Base-by-base conservation (phyloP, 108 stramenopile genomes). In the Nannochloropsis salina region DNA sequence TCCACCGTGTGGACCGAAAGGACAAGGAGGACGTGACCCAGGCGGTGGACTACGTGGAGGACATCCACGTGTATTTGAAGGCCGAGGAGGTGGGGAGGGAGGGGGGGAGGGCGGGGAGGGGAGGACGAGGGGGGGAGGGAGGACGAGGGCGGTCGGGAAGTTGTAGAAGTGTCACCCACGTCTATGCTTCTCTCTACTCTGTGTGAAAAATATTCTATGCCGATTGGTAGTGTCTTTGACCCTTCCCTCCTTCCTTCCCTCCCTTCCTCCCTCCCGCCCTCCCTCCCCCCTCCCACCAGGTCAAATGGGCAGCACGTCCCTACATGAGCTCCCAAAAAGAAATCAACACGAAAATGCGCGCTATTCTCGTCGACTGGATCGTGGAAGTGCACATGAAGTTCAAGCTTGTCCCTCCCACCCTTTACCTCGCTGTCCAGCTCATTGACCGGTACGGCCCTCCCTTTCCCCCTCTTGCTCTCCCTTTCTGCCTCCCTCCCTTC, bases 291-390 rank as follows among this genome's bases (percentile, higher is more conserved):
- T 43, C 21, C 6, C 44, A 40, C 44, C 86, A 89, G 88, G 85
- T 82, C 42, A 85, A 86, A 42, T 86, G 79, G 43, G 83, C 89
- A 1, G 85, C 89, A 15, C 86, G 79, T 10, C 85, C 90, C 80
- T 90, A 92, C 87, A 89, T 91, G 87, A 51, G 61, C 43, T 79
- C 80, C 12, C 90, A 90, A 89, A 20, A 44, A 42, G 90, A 92
- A 45, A 91, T 92, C 79, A 90, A 86, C 61, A 81, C 45, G 84
- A 88, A 88, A 74, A 92, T 92, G 90, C 90, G 91, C 20, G 84
- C 89, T 22, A 90, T 92, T 80, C 89, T 92, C 22, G 90, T 92
- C 41, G 90, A 92, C 89, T 92, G 91, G 91, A 79, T 92, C 45
- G 89, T 92, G 45, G 91, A 92, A 45, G 88, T 92, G 51, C 91